Base-by-base conservation (phyloP, 345 rosid genomes). In the Arabidopsis arenosa region DNA sequence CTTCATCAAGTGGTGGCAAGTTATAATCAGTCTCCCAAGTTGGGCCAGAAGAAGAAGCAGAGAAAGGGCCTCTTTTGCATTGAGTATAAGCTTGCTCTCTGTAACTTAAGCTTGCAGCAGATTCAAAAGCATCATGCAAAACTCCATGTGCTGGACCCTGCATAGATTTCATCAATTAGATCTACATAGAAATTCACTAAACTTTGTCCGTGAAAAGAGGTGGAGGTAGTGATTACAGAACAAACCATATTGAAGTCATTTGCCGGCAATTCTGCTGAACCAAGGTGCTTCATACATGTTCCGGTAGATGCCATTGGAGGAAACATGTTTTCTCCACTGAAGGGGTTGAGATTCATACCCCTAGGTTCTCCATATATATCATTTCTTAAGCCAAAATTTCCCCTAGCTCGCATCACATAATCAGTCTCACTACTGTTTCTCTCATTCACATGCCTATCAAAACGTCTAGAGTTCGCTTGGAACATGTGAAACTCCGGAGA, bases 231-330 rank as follows among this genome's bases (percentile, higher is more conserved):
- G 72, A 67, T 39, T 51, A 43, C 66, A 73, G 63, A 72, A 78
- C 90, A 76, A 75, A 89, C 93, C 87, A 52, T 75, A 67, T 79
- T 77, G 55, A 78, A 80, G 60, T 80, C 84, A 63, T 78, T 82
- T 30, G 64, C 76, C 70, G 74, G 71, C 23, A 83, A 73, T 64
- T 81, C 79, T 2, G 63, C 37, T 26, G 87, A 74, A 73, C 33
- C 70, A 51, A 59, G 44, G 40, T 54, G 65, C 18, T 36, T 45
- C 80, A 45, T 54, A 45, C 49, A 14, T 67, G 79, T 51, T 66
- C 80, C 69, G 21, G 74, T 37, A 49, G 78, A 72, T 65, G 82
- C 68, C 70, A 81, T 57, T 73, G 80, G 61, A 48, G 68, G 75
- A 45, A 76, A 72, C 62, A 63, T 68, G 48, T 73, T 73, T 76